phyloP scores from a whole-genome alignment of 495 filamentous ascomycete species.

The Emericellopsis terricola region DNA sequence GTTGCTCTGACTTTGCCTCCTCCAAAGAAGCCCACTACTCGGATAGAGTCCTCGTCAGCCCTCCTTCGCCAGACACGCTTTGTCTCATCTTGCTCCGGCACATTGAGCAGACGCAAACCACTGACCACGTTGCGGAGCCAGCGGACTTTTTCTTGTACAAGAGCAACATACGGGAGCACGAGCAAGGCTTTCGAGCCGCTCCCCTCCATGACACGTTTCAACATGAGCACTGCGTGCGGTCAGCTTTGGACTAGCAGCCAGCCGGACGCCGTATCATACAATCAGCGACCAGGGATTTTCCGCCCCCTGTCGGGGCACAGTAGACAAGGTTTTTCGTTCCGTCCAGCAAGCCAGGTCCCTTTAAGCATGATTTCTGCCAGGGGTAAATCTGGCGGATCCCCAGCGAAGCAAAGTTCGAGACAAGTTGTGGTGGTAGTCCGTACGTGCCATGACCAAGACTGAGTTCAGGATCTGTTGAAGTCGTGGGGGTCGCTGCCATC shows the following conservation, averaged over 20 bases:
- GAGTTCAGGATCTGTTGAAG: slow-evolving; percentile 38
- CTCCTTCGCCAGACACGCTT: slow-evolving; percentile 19
- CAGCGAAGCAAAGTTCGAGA: slow-evolving; percentile 42
- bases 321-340: slow-evolving; percentile 61
- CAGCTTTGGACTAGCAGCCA: no score
- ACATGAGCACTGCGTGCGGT: slow-evolving; percentile 34
- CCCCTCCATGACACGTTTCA: slow-evolving; percentile 51
- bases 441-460: slow-evolving; percentile 47
- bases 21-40: slow-evolving; percentile 58
- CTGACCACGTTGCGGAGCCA: slow-evolving; percentile 56
- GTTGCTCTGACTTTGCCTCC: slow-evolving; percentile 44
- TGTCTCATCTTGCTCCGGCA: slow-evolving; percentile 7
- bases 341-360: slow-evolving; percentile 44
- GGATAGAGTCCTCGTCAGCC: slow-evolving; percentile 29
- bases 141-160: slow-evolving; percentile 68
- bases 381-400: slow-evolving; percentile 58
- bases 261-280: no score
- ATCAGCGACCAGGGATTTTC: slow-evolving; percentile 65
- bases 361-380: slow-evolving; percentile 68
- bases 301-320: slow-evolving; percentile 69
- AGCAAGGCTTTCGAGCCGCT: slow-evolving; percentile 51
- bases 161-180: slow-evolving; percentile 66
- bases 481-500: slow-evolving; percentile 27
- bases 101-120: slow-evolving; percentile 26
- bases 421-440: slow-evolving; percentile 38